Evolutionary conservation across 768 basidiomycete genomes (phyloP), one percentile per base, ranked within the genome.

Genomic region (Tulasnella sp.): DNA sequence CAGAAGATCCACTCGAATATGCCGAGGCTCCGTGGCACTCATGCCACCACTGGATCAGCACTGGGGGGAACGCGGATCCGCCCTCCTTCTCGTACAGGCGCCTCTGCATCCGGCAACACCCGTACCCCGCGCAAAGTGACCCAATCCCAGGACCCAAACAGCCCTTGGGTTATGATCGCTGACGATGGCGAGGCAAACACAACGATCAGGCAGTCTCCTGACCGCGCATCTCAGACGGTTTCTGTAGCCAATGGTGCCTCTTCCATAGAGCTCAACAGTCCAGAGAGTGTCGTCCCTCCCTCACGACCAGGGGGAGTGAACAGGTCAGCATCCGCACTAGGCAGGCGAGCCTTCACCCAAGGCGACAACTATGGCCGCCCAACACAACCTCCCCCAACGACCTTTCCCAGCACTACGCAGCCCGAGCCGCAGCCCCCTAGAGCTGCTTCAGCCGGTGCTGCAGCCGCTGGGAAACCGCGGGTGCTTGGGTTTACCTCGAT

Each of bases 1-100:
- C 86, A 87, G 70, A 86, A 84, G 69, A 85, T 91, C 42, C 86
- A 89, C 64, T 87, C 86, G 41, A 84, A 84, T 41, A 87, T 91
- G 49, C 88, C 87, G 21, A 78, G 87, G 53, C 66, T 90, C 55
- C 83, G 87, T 17, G 42, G 32, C 12, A 40, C 7, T 12, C 39
- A 40, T 31, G 4, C 52, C 9, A 25, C 12, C 3, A 32, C 29
- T 9, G 12, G 27, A 4, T 40, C 34, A 27, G 21, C 21, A 12
- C 37, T 12, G 14, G 36, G 37, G 14, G 37, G 37, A 1, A 31
- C 12, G 21, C 39, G 50, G 15, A 21, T 40, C 14, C 35, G 52
- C 25, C 37, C 52, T 4, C 12, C 52, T 7, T 54, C 52, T 1
- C 34, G 52, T 8, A 39, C 36, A 39, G 37, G 37, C 27, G 12